A percentile compares a stretch with the other conserved stretches of the same genome.
Conservation (phyloP, 352 stramenopile genomes). For the Globisporangium nagaii region DNA sequence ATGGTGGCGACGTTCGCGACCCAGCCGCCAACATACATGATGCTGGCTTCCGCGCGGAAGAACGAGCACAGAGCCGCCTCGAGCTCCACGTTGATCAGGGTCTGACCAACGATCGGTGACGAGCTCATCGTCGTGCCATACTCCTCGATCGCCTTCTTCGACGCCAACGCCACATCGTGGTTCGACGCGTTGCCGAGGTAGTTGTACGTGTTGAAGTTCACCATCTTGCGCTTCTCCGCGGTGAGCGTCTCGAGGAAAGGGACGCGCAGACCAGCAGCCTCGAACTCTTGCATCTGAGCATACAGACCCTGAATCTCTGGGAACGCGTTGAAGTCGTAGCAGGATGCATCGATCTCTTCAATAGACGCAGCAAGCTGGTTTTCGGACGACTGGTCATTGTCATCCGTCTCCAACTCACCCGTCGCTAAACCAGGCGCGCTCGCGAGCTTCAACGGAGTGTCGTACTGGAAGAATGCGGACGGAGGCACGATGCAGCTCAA, state of each 20-base stretch:
- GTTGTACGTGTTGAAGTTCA: constrained; percentile 88
- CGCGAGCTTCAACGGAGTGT: constrained; percentile 53
- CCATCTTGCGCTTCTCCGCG: constrained; percentile 60
- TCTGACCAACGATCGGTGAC: constrained; percentile 76
- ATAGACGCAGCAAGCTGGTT: constrained; percentile 30
- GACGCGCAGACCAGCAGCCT: constrained; percentile 57
- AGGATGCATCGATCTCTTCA: constrained; percentile 61
- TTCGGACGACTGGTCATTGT: not conserved
- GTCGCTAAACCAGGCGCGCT: constrained; percentile 49
- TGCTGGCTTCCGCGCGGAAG: constrained; percentile 48
- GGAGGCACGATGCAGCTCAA: constrained; percentile 64
- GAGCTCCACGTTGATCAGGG: constrained; percentile 61
- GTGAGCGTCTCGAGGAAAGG: constrained; percentile 71
- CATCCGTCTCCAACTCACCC: constrained; percentile 34
- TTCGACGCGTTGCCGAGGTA: constrained; percentile 75
- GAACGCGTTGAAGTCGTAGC: constrained; percentile 61
- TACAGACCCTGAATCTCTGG: constrained; percentile 59
- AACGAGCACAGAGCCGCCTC: constrained; percentile 59
- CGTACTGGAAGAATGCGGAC: constrained; percentile 65
- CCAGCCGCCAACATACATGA: constrained; percentile 71
- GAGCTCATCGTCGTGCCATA: constrained; percentile 81
- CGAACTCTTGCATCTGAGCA: constrained; percentile 71
- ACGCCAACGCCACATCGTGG: constrained; percentile 38
- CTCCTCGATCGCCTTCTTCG: constrained; percentile 54
- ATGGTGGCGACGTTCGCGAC: constrained; percentile 79